phyloP scores from a whole-genome alignment of 2,329 filamentous ascomycete species.

The Clonostachys sp. region DNA sequence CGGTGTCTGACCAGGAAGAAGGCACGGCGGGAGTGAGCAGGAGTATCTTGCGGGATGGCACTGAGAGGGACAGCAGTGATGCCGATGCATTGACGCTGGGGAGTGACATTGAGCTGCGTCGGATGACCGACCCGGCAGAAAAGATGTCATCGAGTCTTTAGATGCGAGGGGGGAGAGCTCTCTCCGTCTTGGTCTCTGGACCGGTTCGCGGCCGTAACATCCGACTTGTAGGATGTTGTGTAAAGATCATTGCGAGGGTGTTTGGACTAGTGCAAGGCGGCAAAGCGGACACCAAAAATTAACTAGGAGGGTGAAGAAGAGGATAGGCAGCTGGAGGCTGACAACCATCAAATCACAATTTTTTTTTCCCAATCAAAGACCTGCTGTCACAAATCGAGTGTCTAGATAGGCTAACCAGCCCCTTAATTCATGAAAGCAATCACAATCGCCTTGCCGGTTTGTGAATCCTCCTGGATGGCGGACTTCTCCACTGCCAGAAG shows the following conservation, averaged over 20 bases:
- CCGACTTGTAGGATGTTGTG: no score
- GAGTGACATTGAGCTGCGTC: conserved; percentile 25
- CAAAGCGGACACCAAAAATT: no score
- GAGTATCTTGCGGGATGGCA: not conserved
- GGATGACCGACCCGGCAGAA: conserved; percentile 13
- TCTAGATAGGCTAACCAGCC: no score
- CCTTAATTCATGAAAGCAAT: conserved; percentile 39
- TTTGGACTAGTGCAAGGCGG: no score
- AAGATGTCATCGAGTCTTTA: conserved; percentile 16
- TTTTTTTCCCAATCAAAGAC: no score
- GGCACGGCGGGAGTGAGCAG: not conserved
- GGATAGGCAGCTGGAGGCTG: no score
- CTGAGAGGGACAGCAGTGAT: conserved; percentile 9
- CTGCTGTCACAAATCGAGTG: no score
- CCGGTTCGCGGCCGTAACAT: no score
- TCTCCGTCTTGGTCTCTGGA: no score
- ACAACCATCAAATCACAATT: no score
- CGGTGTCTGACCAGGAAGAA: not conserved
- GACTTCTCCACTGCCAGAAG: conserved; percentile 63
- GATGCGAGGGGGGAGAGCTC: not conserved
- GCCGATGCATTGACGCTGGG: conserved; percentile 13
- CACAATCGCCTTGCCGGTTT: conserved; percentile 62
- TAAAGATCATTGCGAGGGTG: no score
- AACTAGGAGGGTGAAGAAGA: no score
- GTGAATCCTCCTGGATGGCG: conserved; percentile 51